Evolutionary conservation across 1,284 basidiomycete genomes (phyloP), one percentile per base, ranked within the genome.

Genomic region (Pholiota adiposa): DNA sequence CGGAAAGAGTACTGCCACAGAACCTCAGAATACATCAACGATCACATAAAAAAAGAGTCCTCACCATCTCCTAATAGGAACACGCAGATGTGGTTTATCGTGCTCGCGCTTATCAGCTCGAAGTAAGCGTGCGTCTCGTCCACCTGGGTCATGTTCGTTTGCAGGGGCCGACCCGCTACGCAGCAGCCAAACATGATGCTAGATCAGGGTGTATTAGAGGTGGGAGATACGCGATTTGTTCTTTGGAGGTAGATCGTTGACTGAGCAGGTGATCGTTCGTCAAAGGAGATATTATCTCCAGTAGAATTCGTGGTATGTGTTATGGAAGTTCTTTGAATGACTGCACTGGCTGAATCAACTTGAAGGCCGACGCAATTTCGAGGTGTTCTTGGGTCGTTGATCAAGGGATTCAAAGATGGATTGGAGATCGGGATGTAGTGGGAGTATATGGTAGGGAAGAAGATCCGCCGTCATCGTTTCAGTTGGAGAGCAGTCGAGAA

Each of bases 31-130:
- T 46, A 43, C 25, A 61, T 54, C 44, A 38, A 34, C n/a, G 46
- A 38, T 55, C n/a, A 38, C 31, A 46, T 31, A 48, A 34, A 40
- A 33, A 18, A 54, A 18, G 52, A 59, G 31, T 53, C 43, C 84
- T 60, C 61, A 93, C 93, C 81, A 43, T 89, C 90, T 23, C 94
- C 95, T 2, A 94, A 75, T 11, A 97, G 77, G 73, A 97, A 97
- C 1, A 97, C 92, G 48, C 92, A 94, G 48, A 97, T 76, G 71
- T 97, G 95, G 69, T 97, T 96, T 67, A 97, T 92, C 18, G 86
- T 83, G 61, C 85, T 85, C 0, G 93, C 93, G 25, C 83, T 79
- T 1, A 88, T 85, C 5, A 97, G 81, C 68, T 92, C 86, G 69
- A 96, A 96, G 21, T 89, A 79, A 34, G 93, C 94, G 68, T 94